Percentiles rank a stretch among this genome's conserved stretches.
Conservation (phyloP, 1,284 basidiomycete genomes). For the Anthracocystis setariae region DNA sequence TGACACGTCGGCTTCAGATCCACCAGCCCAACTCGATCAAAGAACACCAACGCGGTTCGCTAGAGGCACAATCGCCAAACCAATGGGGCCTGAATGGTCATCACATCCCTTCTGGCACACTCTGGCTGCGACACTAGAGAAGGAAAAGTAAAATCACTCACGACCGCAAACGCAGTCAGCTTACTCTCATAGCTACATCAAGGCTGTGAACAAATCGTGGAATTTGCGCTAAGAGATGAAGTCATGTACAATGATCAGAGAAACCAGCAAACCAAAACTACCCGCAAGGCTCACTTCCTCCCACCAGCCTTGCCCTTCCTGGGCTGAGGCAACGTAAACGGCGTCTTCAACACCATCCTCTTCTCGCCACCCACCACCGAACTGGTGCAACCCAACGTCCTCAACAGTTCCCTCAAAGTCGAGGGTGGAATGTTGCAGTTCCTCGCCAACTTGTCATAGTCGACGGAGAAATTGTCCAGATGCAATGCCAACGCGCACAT, state of each 20-base stretch:
- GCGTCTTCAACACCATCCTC: conserved; percentile 52
- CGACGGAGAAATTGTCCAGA: conserved; percentile 61
- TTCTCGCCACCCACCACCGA: conserved; percentile 45
- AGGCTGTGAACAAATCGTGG: background rate
- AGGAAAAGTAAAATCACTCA: conserved; percentile 4
- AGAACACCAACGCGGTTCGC: conserved; percentile 19
- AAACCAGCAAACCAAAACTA: background rate
- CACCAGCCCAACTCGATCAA: background rate
- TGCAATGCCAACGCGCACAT: conserved; percentile 62
- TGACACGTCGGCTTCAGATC: background rate
- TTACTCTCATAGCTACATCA: background rate
- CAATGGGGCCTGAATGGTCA: conserved; percentile 31
- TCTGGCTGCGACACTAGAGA: conserved; percentile 10
- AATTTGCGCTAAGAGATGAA: background rate
- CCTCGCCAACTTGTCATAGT: conserved; percentile 37
- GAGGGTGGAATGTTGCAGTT: conserved; percentile 38
- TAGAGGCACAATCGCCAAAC: conserved; percentile 30
- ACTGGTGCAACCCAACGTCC: conserved; percentile 51
- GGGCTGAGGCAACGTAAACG: conserved; percentile 46
- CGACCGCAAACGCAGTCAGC: background rate
- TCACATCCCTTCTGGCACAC: conserved; percentile 34
- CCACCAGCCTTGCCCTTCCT: conserved; percentile 43
- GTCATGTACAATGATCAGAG: conserved; percentile 17
- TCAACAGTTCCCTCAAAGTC: conserved; percentile 47
- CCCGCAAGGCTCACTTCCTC: conserved; percentile 16